A percentile compares a stretch with the other conserved stretches of the same genome.
These are phyloP conservation scores for Cladorrhinum sp. DNA, from an alignment of 2,329 filamentous ascomycete genomes.

Conservation along the genomic window DNA sequence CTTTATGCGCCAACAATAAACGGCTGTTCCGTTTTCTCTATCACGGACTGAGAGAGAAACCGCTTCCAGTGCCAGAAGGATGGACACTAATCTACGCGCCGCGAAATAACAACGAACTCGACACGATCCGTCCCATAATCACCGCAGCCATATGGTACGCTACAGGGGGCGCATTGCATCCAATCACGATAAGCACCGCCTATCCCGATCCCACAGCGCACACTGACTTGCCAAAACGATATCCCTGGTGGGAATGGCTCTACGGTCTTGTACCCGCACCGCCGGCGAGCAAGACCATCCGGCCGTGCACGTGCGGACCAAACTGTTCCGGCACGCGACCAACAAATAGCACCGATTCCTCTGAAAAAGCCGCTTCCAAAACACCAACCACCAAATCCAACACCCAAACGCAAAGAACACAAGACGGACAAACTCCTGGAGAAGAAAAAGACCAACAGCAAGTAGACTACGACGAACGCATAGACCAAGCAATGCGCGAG, in stretches of 20 bases:
- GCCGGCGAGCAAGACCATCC: background rate
- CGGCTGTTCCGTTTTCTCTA: background rate
- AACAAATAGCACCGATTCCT: background rate
- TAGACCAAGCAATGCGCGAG: background rate
- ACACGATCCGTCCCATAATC: background rate
- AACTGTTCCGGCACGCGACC: background rate
- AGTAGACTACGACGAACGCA: background rate
- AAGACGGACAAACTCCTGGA: background rate
- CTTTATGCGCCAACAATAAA: background rate
- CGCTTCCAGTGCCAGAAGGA: background rate
- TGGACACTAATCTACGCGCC: slow-evolving; percentile 4
- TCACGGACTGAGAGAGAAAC: background rate
- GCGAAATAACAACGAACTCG: background rate
- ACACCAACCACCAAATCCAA: background rate
- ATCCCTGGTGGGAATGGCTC: background rate
- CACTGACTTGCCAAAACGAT: background rate
- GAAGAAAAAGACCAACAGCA: background rate
- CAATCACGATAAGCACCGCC: background rate
- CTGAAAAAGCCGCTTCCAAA: too few relatives aligned
- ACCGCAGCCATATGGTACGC: slow-evolving; percentile 2
- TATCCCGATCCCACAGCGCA: background rate
- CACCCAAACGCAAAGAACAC: background rate
- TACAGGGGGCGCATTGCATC: background rate
- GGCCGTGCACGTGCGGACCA: background rate
- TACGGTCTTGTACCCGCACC: background rate